Evolutionary conservation across 257 asterid genomes (phyloP).

Genomic region (Solanum sejunctum): DNA sequence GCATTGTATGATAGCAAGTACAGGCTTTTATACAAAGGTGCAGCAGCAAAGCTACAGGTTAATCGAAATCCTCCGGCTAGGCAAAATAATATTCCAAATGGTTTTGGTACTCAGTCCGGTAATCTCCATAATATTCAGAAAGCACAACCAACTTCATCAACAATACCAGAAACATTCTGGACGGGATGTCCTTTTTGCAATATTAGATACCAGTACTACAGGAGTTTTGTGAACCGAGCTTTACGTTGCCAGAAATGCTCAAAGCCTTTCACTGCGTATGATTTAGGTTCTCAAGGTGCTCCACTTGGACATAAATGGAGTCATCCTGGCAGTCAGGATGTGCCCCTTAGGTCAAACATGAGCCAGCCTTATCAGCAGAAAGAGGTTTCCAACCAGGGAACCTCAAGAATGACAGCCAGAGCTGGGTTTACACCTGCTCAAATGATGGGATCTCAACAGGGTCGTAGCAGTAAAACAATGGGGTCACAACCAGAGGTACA

Average conservation of each 20-base stretch:
- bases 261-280: constrained; percentile 27
- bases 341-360: constrained; percentile 8
- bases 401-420: constrained; percentile 2
- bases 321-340: constrained; percentile 21
- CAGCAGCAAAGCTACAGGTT: constrained; percentile 18
- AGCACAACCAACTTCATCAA: constrained; percentile 18
- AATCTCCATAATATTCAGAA: constrained; percentile 24
- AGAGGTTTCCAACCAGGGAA: constrained; percentile 10
- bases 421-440: constrained; percentile 16
- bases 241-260: constrained; percentile 42
- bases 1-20: constrained; percentile 38
- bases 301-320: constrained; percentile 9
- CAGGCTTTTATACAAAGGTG: constrained; percentile 19
- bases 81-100: constrained; percentile 23
- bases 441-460: constrained; percentile 11
- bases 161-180: constrained; percentile 24
- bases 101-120: constrained; percentile 12
- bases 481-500: constrained; percentile 15
- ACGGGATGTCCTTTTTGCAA: constrained; percentile 59
- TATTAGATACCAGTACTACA: constrained; percentile 24
- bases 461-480: constrained; percentile 11
- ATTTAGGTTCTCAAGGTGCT: constrained; percentile 27
- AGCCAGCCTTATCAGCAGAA: constrained; percentile 17
- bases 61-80: constrained; percentile 16
- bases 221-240: constrained; percentile 11